phyloP scores from a whole-genome alignment of 164 flowering plant species.

The Saururus chinensis region DNA sequence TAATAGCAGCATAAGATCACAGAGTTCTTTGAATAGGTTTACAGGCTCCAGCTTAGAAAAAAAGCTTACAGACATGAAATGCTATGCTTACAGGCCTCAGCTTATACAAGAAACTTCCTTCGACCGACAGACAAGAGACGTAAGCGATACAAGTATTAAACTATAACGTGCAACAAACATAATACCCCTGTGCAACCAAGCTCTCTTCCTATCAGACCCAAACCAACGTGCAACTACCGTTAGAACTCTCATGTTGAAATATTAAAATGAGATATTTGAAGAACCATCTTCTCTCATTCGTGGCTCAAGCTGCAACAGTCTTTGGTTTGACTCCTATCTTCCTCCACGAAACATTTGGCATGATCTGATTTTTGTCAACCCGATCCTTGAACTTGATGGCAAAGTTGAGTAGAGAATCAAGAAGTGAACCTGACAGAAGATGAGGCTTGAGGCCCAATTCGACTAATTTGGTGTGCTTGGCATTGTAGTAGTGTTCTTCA shows the following conservation, averaged over 20 bases:
- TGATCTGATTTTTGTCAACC: constrained; percentile 63
- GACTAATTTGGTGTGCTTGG: constrained; percentile 84
- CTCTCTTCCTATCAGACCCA: too few species aligned
- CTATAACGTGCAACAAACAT: too few species aligned
- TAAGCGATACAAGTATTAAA: too few species aligned
- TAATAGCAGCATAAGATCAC: too few species aligned
- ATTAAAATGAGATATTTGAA: background rate
- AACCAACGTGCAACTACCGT: too few species aligned
- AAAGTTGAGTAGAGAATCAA: constrained; percentile 77
- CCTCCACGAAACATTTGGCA: constrained; percentile 35
- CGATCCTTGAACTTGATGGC: constrained; percentile 64
- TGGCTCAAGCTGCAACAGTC: constrained; percentile 43
- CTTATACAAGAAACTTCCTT: too few species aligned
- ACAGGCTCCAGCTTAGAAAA: too few species aligned
- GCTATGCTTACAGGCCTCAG: too few species aligned
- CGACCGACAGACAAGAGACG: too few species aligned
- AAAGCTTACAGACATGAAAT: too few species aligned
- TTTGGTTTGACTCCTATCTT: constrained; percentile 67
- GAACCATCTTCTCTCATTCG: background rate
- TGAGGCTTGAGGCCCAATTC: constrained; percentile 89
- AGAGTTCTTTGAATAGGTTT: too few species aligned
- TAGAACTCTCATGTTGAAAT: background rate
- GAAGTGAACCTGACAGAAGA: constrained; percentile 82
- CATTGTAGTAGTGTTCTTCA: constrained; percentile 95
- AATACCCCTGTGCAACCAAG: too few species aligned